Evolutionary conservation across 805 yeast species (phyloP), one percentile per base, ranked within the genome.

Genomic region (Myxozyma vanderwaltii): DNA sequence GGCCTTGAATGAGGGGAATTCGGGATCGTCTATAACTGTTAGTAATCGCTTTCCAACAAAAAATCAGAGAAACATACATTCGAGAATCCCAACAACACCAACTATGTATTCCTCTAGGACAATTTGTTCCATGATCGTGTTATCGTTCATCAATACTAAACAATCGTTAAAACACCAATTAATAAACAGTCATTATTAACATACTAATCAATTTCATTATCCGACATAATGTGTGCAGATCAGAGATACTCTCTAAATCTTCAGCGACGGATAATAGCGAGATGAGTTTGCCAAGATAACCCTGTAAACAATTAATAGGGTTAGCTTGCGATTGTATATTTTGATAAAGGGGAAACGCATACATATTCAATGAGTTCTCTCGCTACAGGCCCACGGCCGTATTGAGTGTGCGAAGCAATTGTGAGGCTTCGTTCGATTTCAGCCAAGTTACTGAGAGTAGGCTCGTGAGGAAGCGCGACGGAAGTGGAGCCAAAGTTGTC

Each of bases 401-500:
- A 86, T 58, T 79, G 82, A 4, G 90, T 82, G 56, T 81, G 79
- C 17, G 87, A 77, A 47, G 86, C 82, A 61, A 83, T 85, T 66
- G 78, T 82, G 40, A 92, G 71, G 7, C 79, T 69, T 45, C 83
- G 86, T 24, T 86, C 73, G 2, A 88, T 79, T 1, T 76, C 79
- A 7, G 76, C 74, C 26, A 91, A 71, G 55, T 83, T 81, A 10
- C 79, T 78, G 45, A 76, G 71, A 0, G 77, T 72, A 1, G 88
- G 89, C 1, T 76, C 74, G 12, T 79, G 75, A 1, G 97, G 97
- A 62, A 83, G 82, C 2, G 80, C 78, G 4, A 88, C 79, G 0
- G 96, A 96, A 3, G 38, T 29, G 0, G 95, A 96, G 0, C 90
- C 86, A 17, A 91, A 82, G 17, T 89, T 76, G 71, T 90, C 96